Evolutionary conservation across 208 protist genomes (phyloP), one percentile per base, ranked within the genome.

Genomic region (Acanthamoeba lenticulata): DNA sequence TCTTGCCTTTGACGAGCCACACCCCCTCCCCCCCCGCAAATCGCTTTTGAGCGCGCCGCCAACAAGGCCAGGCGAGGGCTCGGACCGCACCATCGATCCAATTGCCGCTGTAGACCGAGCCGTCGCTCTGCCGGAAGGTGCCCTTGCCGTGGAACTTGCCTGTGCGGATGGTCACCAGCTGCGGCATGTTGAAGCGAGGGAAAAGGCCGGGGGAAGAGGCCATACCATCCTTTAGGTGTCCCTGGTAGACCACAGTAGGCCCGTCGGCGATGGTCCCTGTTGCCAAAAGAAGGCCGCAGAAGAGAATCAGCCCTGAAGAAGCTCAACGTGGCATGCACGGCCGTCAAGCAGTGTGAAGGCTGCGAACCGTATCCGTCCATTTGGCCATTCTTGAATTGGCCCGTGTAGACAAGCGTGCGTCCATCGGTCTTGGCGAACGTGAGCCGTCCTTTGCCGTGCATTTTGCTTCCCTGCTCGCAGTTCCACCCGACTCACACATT

Each of bases 341-440:
- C n/a, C n/a, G n/a, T n/a, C n/a, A 27, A 7, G 17, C 15, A 62
- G 3, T 62, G 52, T n/a, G 1, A 32, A 6, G 40, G 74, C 32
- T 79, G 67, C 38, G 21, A 67, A 83, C 74, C 74, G 32, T 83
- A 83, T 34, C 74, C 74, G 15, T 83, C 74, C 15, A 83, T 44
- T 29, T 83, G 17, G 29, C 74, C 74, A 32, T 83, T 52, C 24
- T 6, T 24, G 27, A 83, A 83, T 4, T 83, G 38, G 24, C 74
- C 74, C 9, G 17, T 44, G 42, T 83, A 83, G 17, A 83, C 74
- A n/a, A 34, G 6, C 19, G 13, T 9, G 29, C 34, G 15, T 55
- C 67, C 67, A 17, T 77, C n/a, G 24, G n/a, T n/a, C n/a, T 29
- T 29, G 55, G 40, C 40, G 29, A 83, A 52, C 24, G 74, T 83